Evolutionary conservation across 331 rosid genomes (phyloP), one percentile per base, ranked within the genome.

Genomic region (Malus hybrid): DNA sequence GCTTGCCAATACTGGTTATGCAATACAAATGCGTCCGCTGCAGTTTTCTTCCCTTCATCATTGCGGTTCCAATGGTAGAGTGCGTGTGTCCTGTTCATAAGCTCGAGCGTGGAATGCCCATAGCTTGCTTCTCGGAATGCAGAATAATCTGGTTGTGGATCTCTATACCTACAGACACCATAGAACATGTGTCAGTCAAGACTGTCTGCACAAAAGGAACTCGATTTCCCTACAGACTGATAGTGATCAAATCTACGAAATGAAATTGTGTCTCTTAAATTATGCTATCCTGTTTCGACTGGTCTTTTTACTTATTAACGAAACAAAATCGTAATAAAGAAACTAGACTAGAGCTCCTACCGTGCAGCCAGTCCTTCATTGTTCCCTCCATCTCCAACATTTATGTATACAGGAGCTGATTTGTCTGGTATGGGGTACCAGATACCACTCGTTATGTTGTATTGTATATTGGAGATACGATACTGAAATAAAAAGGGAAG

Each of bases 311-410:
- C 8, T 0, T 50, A 50, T 50, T 50, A 50, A 5, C 1, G 3
- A 6, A 50, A 50, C 55, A 50, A 50, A 48, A 14, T 0, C 1
- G 0, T 5, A 68, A 67, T 8, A 11, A 18, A 63, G 28, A 16
- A 57, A 16, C 6, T 9, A 36, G 44, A 53, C 36, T 11, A 24
- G 57, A 32, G 73, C 32, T 66, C 48, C 70, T 75, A 86, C 99
- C 81, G 89, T 76, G 78, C 84, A 74, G 99, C 99, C 79, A 95
- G 99, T 75, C 99, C 99, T 85, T 92, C 99, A 82, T 95, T 97
- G 73, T 95, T 95, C 83, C 97, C 98, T 72, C 98, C 99, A 81
- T 95, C 99, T 79, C 99, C 99, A 19, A 95, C 97, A 22, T 98
- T 95, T 69, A 95, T 85, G 82, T 95, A 95, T n/a, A 95, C 87